phyloP scores from a whole-genome alignment of 2,329 filamentous ascomycete species.

The Microcera coccophila region DNA sequence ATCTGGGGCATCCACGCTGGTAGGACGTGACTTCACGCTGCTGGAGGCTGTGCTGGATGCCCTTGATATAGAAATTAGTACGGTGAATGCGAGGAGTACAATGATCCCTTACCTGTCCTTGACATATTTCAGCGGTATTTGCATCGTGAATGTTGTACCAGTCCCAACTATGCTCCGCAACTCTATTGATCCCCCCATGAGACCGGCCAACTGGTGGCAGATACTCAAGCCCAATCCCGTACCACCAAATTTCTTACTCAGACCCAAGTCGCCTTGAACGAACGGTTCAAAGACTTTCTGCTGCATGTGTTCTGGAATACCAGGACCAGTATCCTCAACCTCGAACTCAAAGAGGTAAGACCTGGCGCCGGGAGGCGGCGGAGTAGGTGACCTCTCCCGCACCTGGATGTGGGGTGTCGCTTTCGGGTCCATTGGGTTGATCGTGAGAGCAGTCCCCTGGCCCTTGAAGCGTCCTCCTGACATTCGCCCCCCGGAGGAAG shows the following conservation, averaged over 20 bases:
- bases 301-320: conserved; percentile 74
- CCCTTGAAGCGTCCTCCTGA: conserved; percentile 22
- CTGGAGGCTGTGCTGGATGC: conserved; percentile 53
- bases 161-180: conserved; percentile 68
- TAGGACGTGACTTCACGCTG: conserved; percentile 47
- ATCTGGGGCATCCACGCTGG: conserved; percentile 44
- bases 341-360: conserved; percentile 81
- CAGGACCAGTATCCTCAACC: conserved; percentile 82
- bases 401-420: conserved; percentile 44
- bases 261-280: conserved; percentile 82
- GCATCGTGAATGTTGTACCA: conserved; percentile 78
- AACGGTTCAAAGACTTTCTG: conserved; percentile 89
- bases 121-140: conserved; percentile 74
- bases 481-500: conserved; percentile 40
- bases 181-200: conserved; percentile 77
- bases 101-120: conserved; percentile 48
- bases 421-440: conserved; percentile 60
- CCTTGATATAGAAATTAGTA: conserved; percentile 30
- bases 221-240: conserved; percentile 87
- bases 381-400: conserved; percentile 55
- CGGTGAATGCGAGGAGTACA: neutral
- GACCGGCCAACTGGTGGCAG: conserved; percentile 74
- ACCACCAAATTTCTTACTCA: conserved; percentile 87
- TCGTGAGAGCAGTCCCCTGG: conserved; percentile 53
- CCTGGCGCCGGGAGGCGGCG: conserved; percentile 58